Conservation (phyloP, 768 basidiomycete genomes). For the Auricularia sp. region DNA sequence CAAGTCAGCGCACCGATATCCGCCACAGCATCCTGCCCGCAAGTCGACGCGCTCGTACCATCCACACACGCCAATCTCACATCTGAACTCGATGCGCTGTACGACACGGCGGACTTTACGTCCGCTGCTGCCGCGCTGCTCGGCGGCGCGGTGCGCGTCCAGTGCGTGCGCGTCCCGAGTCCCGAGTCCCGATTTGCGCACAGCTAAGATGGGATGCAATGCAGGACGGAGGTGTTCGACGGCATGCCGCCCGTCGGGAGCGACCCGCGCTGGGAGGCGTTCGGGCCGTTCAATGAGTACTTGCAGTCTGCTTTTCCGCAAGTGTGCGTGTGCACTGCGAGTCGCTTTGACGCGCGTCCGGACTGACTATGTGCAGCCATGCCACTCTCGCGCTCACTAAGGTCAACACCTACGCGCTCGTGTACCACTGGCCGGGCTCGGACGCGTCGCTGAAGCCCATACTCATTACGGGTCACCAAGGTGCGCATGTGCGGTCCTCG, state of each 20-base stretch:
- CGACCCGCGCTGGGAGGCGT: conserved; percentile 47
- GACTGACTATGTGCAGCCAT: conserved; percentile 21
- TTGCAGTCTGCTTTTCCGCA: conserved; percentile 50
- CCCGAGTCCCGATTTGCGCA: not conserved
- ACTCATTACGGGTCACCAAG: conserved; percentile 18
- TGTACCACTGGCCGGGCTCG: conserved; percentile 28
- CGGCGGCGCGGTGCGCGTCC: conserved; percentile 36
- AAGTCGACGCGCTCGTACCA: not conserved
- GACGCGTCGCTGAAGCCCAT: conserved; percentile 25
- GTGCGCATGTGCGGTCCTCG: not conserved
- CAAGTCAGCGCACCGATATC: no score
- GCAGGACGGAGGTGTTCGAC: conserved; percentile 44
- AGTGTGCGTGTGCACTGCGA: conserved; percentile 30
- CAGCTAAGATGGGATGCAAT: not conserved
- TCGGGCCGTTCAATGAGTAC: conserved; percentile 45
- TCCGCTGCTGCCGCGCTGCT: conserved; percentile 35
- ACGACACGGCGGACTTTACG: conserved; percentile 30
- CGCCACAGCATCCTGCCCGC: not conserved
- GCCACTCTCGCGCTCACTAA: conserved; percentile 22
- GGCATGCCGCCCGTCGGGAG: conserved; percentile 36
- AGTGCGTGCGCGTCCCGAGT: conserved; percentile 11
- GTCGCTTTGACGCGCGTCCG: conserved; percentile 2
- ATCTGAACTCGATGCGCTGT: conserved; percentile 20
- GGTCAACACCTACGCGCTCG: conserved; percentile 29
- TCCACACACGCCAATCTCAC: conserved; percentile 15